Conservation (phyloP, 495 filamentous ascomycete genomes). For the Chaetomium fimeti region DNA sequence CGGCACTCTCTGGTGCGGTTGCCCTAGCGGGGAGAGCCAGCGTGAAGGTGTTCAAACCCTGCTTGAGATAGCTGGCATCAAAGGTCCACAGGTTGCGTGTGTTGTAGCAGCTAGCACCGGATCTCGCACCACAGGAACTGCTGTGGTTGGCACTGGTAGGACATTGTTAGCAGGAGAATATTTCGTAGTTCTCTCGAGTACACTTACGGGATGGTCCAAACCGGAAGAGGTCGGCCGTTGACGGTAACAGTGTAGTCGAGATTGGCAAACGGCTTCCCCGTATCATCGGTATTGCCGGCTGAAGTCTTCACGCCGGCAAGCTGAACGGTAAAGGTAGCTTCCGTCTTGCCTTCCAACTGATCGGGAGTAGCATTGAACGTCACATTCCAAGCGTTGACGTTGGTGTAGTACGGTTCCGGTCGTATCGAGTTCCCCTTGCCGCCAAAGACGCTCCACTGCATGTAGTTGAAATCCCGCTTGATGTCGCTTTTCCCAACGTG, state of each 20-base stretch:
- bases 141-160: slow-evolving; percentile 6
- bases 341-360: not conserved
- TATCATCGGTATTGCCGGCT: not conserved
- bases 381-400: slow-evolving; percentile 4
- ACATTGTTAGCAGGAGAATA: not conserved
- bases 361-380: slow-evolving; percentile 1
- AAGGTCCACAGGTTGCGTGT: slow-evolving; percentile 10
- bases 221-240: slow-evolving; percentile 3
- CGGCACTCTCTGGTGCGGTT: not conserved
- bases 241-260: slow-evolving; percentile 1
- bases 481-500: slow-evolving; percentile 7
- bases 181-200: not conserved
- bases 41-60: slow-evolving; percentile 3
- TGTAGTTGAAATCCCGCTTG: slow-evolving; percentile 11
- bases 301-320: slow-evolving; percentile 11
- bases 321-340: not conserved
- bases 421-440: slow-evolving; percentile 1
- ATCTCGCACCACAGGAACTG: slow-evolving; percentile 6
- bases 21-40: not conserved
- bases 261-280: slow-evolving; percentile 8
- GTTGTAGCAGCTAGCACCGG: slow-evolving; percentile 7
- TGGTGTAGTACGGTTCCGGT: slow-evolving; percentile 7
- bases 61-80: not conserved
- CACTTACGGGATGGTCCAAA: slow-evolving; percentile 10
- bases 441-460: slow-evolving; percentile 10